These are phyloP conservation scores for Cryptomeria japonica DNA, from an alignment of 75 land plant genomes.

Conservation along the genomic window DNA sequence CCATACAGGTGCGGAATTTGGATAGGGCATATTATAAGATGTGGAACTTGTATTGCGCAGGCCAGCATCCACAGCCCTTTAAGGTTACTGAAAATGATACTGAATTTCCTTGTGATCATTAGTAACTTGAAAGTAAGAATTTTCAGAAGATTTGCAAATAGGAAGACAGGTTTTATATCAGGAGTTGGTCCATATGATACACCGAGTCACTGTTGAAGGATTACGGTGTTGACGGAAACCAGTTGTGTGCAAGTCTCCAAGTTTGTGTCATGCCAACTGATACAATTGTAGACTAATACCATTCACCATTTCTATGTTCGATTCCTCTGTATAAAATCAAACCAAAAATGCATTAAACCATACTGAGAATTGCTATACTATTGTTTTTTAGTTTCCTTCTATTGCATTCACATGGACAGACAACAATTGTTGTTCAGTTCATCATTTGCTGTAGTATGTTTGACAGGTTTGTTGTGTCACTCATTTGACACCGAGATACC, in stretches of 20 bases:
- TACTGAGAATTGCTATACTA: background rate
- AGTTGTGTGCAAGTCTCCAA: background rate
- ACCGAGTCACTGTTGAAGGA: background rate
- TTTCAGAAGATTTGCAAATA: background rate
- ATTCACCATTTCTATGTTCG: background rate
- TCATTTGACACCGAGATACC: background rate
- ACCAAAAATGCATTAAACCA: background rate
- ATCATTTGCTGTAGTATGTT: background rate
- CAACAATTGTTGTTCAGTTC: background rate
- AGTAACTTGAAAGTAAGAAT: background rate
- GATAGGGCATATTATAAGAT: constrained; percentile 95
- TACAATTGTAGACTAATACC: background rate
- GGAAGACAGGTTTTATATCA: background rate
- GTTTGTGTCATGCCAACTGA: background rate
- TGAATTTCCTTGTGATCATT: constrained; percentile 62
- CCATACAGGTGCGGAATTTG: constrained; percentile 77
- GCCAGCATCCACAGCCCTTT: constrained; percentile 80
- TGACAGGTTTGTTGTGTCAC: background rate
- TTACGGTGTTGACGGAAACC: constrained; percentile 5
- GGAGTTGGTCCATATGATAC: constrained; percentile 11
- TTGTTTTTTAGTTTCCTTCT: background rate
- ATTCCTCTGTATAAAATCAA: background rate
- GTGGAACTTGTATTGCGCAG: constrained; percentile 97
- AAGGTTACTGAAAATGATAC: constrained; percentile 79
- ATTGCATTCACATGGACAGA: background rate